These are phyloP conservation scores for Rubus idaeus DNA, from an alignment of 306 rosid species.

Conservation along the genomic window DNA sequence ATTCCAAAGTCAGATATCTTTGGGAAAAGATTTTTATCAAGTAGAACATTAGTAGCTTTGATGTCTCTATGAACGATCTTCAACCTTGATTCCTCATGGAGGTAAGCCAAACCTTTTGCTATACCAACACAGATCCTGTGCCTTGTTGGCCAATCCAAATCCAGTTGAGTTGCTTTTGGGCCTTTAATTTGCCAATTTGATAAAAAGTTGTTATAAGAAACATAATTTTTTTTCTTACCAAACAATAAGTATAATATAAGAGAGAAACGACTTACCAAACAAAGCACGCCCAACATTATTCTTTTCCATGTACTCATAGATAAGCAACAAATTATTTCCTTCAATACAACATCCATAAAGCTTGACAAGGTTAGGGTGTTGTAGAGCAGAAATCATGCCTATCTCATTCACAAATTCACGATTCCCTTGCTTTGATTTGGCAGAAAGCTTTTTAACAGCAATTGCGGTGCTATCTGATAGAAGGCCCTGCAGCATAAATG, in stretches of 20 bases:
- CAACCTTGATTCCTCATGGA: constrained; percentile 76
- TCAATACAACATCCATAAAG: constrained; percentile 56
- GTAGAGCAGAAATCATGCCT: constrained; percentile 53
- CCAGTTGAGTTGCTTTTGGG: constrained; percentile 2
- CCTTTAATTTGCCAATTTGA: constrained; percentile 12
- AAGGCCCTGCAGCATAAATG: constrained; percentile 41
- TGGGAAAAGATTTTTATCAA: constrained; percentile 65
- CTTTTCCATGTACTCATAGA: constrained; percentile 61
- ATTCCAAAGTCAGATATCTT: constrained; percentile 78
- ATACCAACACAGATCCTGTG: constrained; percentile 62
- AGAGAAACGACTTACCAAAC: constrained; percentile 30
- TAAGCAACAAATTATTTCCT: constrained; percentile 40
- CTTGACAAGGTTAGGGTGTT: constrained; percentile 54
- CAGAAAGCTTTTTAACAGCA: constrained; percentile 49
- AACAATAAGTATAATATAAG: background rate
- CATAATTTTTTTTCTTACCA: background rate
- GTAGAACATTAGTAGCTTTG: constrained; percentile 69
- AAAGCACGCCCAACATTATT: constrained; percentile 55
- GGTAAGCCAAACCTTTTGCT: constrained; percentile 71
- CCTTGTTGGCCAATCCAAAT: constrained; percentile 66
- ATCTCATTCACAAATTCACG: constrained; percentile 59
- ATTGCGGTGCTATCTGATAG: constrained; percentile 39
- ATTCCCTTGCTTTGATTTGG: constrained; percentile 53
- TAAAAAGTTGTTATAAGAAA: background rate
- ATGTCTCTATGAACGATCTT: constrained; percentile 84